Evolutionary conservation across 257 asterid species (phyloP).

Genomic region (Leptodermis oblonga): DNA sequence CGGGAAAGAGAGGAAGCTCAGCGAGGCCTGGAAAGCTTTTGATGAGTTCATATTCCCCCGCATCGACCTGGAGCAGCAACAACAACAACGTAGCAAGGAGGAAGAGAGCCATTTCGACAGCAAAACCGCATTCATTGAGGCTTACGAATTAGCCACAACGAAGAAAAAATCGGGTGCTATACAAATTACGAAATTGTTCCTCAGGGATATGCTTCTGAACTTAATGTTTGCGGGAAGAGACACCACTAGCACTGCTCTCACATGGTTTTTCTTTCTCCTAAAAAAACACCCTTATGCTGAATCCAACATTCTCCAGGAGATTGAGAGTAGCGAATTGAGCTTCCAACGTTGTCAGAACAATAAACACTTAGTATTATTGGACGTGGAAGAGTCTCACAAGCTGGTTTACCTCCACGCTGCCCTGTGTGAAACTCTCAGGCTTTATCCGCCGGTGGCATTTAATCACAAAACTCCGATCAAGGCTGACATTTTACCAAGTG

Average conservation of each 20-base stretch:
- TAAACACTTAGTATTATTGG: too few species aligned
- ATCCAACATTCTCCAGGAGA: background rate
- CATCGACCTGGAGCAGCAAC: background rate
- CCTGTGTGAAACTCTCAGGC: slow-evolving; percentile 3
- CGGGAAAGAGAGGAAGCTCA: slow-evolving; percentile 2
- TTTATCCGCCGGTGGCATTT: background rate
- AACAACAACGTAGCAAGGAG: background rate
- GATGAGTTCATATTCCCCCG: background rate
- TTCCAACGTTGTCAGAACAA: too few species aligned
- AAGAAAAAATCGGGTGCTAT: background rate
- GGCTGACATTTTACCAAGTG: too few species aligned
- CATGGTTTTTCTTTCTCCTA: slow-evolving; percentile 46
- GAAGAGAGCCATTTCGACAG: background rate
- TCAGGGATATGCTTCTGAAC: slow-evolving; percentile 32
- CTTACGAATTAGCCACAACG: too few species aligned
- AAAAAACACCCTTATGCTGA: slow-evolving; percentile 23
- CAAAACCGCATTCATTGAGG: slow-evolving; percentile 19
- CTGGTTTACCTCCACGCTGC: too few species aligned
- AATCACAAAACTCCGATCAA: background rate
- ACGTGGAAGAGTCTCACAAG: too few species aligned
- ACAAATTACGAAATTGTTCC: slow-evolving; percentile 18
- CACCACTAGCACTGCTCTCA: slow-evolving; percentile 35
- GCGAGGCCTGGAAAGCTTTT: background rate
- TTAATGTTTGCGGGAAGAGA: slow-evolving; percentile 43
- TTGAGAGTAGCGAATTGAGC: background rate